Evolutionary conservation across 108 stramenopile species (phyloP).

Genomic region (Fragilaria radians): DNA sequence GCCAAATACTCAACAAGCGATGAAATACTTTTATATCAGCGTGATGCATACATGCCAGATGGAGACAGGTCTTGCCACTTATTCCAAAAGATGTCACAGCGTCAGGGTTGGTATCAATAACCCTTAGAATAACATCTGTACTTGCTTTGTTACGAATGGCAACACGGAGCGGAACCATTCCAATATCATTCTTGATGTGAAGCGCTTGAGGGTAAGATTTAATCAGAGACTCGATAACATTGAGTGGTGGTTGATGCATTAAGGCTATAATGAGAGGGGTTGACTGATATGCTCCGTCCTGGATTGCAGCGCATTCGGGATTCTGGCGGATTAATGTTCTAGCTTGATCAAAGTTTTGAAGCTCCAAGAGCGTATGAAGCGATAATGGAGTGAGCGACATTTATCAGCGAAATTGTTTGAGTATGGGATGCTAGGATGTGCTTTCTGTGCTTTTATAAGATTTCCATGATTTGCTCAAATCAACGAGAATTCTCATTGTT

Average conservation of each 20-base stretch:
- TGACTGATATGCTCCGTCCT: conserved; percentile 24
- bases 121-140: conserved; percentile 36
- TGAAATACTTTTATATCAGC: not conserved
- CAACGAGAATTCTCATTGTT: too few species aligned
- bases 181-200: conserved; percentile 24
- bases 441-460: too few species aligned
- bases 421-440: too few species aligned
- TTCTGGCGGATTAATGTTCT: conserved; percentile 27
- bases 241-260: conserved; percentile 36
- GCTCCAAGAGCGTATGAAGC: conserved; percentile 3
- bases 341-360: conserved; percentile 24
- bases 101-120: conserved; percentile 24
- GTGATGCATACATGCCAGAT: conserved; percentile 7
- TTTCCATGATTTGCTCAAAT: too few species aligned
- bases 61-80: conserved; percentile 34
- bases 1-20: not conserved
- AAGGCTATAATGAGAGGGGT: conserved; percentile 29
- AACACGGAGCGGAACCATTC: conserved; percentile 40
- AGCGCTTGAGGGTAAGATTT: conserved; percentile 37
- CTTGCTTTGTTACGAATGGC: conserved; percentile 33
- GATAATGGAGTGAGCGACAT: conserved; percentile 2
- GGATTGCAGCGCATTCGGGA: conserved; percentile 16
- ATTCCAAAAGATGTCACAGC: conserved; percentile 34
- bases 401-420: too few species aligned
- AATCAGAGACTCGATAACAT: conserved; percentile 32